Conservation (phyloP, 768 basidiomycete genomes). For the Lactarius psammicola region DNA sequence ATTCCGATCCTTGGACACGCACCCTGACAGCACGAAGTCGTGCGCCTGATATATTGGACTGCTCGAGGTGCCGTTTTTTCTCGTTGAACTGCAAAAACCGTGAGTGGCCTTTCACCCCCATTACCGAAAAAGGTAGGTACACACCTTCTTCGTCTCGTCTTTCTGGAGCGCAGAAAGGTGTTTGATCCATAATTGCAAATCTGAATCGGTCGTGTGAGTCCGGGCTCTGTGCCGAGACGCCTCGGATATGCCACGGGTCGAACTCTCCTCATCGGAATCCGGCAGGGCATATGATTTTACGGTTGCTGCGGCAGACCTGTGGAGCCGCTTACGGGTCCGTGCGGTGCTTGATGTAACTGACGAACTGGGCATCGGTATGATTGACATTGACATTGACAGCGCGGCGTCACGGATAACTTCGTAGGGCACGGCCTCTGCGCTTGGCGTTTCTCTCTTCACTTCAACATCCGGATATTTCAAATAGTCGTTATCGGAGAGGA, state of each 20-base stretch:
- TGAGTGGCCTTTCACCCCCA: background rate
- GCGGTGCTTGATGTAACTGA: slow-evolving; percentile 31
- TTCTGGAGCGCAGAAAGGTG: slow-evolving; percentile 58
- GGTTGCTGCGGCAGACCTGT: slow-evolving; percentile 51
- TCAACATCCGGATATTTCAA: slow-evolving; percentile 34
- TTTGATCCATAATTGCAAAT: slow-evolving; percentile 65
- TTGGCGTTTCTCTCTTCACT: slow-evolving; percentile 28
- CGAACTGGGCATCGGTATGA: slow-evolving; percentile 31
- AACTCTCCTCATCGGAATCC: slow-evolving; percentile 69
- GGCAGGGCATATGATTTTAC: slow-evolving; percentile 63
- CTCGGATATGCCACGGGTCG: slow-evolving; percentile 36
- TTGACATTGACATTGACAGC: slow-evolving; percentile 17
- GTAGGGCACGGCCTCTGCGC: slow-evolving; percentile 30
- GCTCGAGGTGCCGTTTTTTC: slow-evolving; percentile 56
- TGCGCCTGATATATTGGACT: slow-evolving; percentile 40
- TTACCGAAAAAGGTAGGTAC: slow-evolving; percentile 23
- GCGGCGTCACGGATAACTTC: slow-evolving; percentile 8
- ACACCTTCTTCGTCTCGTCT: slow-evolving; percentile 69
- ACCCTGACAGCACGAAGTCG: slow-evolving; percentile 64
- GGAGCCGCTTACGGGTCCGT: slow-evolving; percentile 48
- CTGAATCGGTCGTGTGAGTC: slow-evolving; percentile 43
- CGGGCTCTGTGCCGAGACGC: slow-evolving; percentile 36
- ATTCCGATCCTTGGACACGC: slow-evolving; percentile 23
- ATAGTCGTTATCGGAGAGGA: slow-evolving; percentile 67
- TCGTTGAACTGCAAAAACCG: slow-evolving; percentile 52